Evolutionary conservation across 768 basidiomycete genomes (phyloP), one percentile per base, ranked within the genome.

Genomic region (Phanerodontia chrysosporium): DNA sequence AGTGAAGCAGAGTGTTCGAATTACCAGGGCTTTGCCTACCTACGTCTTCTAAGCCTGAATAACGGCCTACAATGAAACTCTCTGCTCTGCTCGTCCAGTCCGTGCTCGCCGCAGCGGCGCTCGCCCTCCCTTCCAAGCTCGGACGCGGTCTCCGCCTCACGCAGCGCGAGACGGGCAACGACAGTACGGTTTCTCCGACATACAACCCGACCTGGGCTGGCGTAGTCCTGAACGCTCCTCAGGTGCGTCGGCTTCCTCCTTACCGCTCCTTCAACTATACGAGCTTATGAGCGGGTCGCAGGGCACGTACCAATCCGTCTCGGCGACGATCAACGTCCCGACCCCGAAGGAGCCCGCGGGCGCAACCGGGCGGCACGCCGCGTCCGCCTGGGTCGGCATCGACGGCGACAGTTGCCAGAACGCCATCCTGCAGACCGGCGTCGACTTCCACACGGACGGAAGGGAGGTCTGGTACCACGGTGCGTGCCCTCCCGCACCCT

Each of bases 251-350:
- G 7, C 32, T 35, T 6, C 32, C 32, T 1, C 25, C 45, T 21
- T 10, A 22, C 42, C 14, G 21, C 14, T 44, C 9, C n/a, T 28
- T 13, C 16, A 49, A 8, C 24, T 27, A 13, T 12, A 13, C 24
- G 2, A 18, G 24, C 8, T 3, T 12, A 22, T 49, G 32, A 27
- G 14, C 28, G 24, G 49, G 25, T 4, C 27, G 7, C 28, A 49
- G 49, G 48, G 49, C 24, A 49, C 49, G 2, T 49, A 27, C 49
- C 1, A 25, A 21, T 13, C 12, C 30, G 69, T 72, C 13, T 7
- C 65, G 25, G 70, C 65, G 9, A 71, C 70, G 3, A 67, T 72
- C 55, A 58, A 61, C 22, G 68, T 71, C 13, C 70, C 69, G 7
- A 68, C 66, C 7, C 70, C 67, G 16, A 53, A 55, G 18, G 61